Evolutionary conservation across 495 filamentous ascomycete species (phyloP).

Genomic region (Penicillium riverlandense): DNA sequence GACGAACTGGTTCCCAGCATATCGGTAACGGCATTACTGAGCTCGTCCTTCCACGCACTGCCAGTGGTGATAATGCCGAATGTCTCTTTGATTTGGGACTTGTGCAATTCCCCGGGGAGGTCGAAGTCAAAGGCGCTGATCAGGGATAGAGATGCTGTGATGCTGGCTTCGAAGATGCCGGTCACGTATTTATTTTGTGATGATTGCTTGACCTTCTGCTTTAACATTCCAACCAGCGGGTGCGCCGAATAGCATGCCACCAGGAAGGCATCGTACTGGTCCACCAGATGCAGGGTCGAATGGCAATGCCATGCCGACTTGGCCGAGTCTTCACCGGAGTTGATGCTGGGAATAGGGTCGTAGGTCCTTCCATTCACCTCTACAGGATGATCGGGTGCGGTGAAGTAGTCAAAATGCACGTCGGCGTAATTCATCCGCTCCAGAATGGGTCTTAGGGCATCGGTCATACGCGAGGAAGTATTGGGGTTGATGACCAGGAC

Average conservation of each 20-base stretch:
- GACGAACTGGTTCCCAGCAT: constrained; percentile 33
- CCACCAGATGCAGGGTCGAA: constrained; percentile 43
- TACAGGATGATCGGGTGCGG: constrained; percentile 34
- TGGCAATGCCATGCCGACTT: constrained; percentile 51
- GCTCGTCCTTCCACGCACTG: constrained; percentile 67
- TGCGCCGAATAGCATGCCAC: constrained; percentile 88
- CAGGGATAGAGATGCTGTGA: constrained; percentile 48
- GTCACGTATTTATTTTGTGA: constrained; percentile 49
- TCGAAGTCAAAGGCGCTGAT: constrained; percentile 33
- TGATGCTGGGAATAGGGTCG: constrained; percentile 37
- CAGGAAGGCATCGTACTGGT: constrained; percentile 65
- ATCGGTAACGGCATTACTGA: constrained; percentile 52
- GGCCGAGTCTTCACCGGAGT: constrained; percentile 42
- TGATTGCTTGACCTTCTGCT: constrained; percentile 22
- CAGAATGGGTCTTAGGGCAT: constrained; percentile 59
- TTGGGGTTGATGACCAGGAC: constrained; percentile 92
- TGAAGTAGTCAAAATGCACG: constrained; percentile 49
- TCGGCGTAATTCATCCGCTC: constrained; percentile 38
- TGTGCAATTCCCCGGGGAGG: constrained; percentile 13
- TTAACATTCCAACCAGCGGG: constrained; percentile 62
- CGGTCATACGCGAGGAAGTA: constrained; percentile 76
- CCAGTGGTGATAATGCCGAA: constrained; percentile 94
- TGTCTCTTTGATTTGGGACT: constrained; percentile 35
- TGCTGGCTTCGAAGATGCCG: constrained; percentile 82
- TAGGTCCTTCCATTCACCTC: constrained; percentile 21